Evolutionary conservation across 129 eudicot species (phyloP).

Genomic region (Centrapalus pauciflorus): DNA sequence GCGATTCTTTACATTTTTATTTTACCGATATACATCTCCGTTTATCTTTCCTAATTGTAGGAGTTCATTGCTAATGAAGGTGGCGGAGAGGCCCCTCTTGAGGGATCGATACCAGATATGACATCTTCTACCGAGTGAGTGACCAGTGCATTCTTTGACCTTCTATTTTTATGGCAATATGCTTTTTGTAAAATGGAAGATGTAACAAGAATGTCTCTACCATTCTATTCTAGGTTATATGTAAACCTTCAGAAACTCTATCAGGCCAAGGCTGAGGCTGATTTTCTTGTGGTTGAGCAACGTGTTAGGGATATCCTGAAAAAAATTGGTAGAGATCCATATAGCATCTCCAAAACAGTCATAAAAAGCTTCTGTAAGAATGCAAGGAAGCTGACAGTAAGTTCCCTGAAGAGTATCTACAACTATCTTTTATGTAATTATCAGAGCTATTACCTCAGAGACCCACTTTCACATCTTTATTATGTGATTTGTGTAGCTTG

Average conservation of each 20-base stretch:
- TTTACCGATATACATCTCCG: background rate
- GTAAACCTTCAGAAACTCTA: slow-evolving; percentile 83
- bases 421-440: background rate
- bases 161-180: background rate
- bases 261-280: slow-evolving; percentile 98
- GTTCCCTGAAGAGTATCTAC: slow-evolving; percentile 12
- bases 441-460: background rate
- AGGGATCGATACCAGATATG: slow-evolving; percentile 99
- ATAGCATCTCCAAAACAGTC: slow-evolving; percentile 56
- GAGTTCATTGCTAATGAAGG: slow-evolving; percentile 95
- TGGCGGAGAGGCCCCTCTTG: slow-evolving; percentile 94
- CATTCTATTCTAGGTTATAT: slow-evolving; percentile 65
- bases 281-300: slow-evolving; percentile 70
- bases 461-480: slow-evolving; percentile 1
- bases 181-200: background rate
- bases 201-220: slow-evolving; percentile 3
- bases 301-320: slow-evolving; percentile 56
- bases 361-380: slow-evolving; percentile 88
- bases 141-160: background rate
- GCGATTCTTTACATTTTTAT: background rate
- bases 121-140: slow-evolving; percentile 96
- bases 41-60: slow-evolving; percentile 31
- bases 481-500: background rate
- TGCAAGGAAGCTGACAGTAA: slow-evolving; percentile 83
- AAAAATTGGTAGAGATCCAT: slow-evolving; percentile 84